Evolutionary conservation across 2,329 filamentous ascomycete species (phyloP), one percentile per base, ranked within the genome.

Genomic region (Plectosphaerella plurivora): DNA sequence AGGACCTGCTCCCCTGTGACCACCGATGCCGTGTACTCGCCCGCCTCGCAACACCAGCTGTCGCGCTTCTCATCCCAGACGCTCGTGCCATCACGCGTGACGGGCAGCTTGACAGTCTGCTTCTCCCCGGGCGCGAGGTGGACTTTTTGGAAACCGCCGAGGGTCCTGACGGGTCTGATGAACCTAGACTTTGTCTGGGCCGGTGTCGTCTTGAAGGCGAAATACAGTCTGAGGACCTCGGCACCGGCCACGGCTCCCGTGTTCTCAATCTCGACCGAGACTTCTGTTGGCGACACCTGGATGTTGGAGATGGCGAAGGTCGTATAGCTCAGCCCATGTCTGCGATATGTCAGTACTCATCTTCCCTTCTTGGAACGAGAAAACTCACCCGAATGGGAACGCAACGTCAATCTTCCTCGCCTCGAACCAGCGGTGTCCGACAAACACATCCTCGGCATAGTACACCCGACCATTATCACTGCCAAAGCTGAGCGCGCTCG

Each of bases 101-200:
- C 14, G 2, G 35, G 47, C 8, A 49, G 15, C 20, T 16, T 24
- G 9, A 42, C 47, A 5, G 12, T 11, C 18, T 37, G 3, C 36
- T 37, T 72, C 59, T 79, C 67, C 0, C 76, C 75, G 0, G 78
- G 70, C 1, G 62, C 59, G 10, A 88, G 61, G 2, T 61, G 65
- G 0, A 82, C 71, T 63, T 86, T 86, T 25, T 77, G 75, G 55
- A 88, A 88, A 3, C 86, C 84, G 2, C 84, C 76, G 15, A 88
- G 70, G 60, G 87, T 82, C 35, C 76, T 72, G 0, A 77, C 71
- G 0, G 87, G 86, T 2, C 47, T 18, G 4, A 24, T 25, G 16
- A 49, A 41, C 14, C 36, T 25, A 3, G 47, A 49, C 2, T 74
- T 68, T 5, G 73, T 65, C 0, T 79, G 70, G 2, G 74, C 69